phyloP scores from a whole-genome alignment of 805 yeast species.

The Metschnikowia kofuensis region DNA sequence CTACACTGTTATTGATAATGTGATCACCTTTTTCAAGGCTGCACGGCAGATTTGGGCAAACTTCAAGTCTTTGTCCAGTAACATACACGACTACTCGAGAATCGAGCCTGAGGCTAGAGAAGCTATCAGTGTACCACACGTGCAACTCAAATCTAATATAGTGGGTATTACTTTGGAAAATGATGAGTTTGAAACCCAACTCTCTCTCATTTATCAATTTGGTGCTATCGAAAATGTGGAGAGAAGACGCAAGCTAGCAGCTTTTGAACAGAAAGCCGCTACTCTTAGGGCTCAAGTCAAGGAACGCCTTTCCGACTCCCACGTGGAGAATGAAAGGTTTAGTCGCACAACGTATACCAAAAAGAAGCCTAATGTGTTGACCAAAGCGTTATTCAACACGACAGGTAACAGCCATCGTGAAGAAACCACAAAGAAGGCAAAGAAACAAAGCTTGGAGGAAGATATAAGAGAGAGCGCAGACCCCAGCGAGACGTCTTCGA shows the following conservation, averaged over 20 bases:
- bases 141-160: constrained; percentile 53
- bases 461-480: neutral
- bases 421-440: neutral
- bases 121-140: constrained; percentile 49
- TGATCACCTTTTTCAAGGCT: constrained; percentile 65
- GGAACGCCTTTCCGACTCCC: constrained; percentile 7
- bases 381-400: constrained; percentile 7
- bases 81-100: constrained; percentile 27
- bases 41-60: constrained; percentile 57
- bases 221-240: constrained; percentile 65
- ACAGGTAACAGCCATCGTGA: neutral
- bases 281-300: constrained; percentile 13
- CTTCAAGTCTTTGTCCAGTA: constrained; percentile 31
- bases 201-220: constrained; percentile 60
- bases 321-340: constrained; percentile 7
- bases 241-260: constrained; percentile 49
- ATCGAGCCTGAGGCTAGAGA: constrained; percentile 36
- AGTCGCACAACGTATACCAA: neutral
- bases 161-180: constrained; percentile 72
- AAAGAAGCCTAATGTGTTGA: constrained; percentile 3
- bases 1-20: constrained; percentile 76
- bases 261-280: constrained; percentile 32
- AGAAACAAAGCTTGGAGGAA: neutral
- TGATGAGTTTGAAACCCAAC: constrained; percentile 83
- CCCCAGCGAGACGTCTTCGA: neutral